Base-by-base conservation (phyloP, 345 rosid species). In the Abelmoschus esculentus region DNA sequence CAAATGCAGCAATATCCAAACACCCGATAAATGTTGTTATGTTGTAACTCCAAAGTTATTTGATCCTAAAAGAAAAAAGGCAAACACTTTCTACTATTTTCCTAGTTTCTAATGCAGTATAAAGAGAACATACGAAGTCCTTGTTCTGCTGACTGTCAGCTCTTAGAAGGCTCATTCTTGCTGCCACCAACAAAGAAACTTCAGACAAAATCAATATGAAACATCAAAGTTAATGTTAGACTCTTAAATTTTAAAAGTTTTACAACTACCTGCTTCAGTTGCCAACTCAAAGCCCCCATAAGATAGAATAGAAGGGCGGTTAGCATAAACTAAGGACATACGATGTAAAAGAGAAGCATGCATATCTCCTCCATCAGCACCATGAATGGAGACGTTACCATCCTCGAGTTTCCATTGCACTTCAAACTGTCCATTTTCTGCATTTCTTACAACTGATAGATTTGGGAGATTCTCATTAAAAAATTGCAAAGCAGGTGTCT, bases 401-500 rank as follows among this genome's bases (percentile, higher is more conserved):
- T 66, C 78, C 49, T 61, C 34, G 28, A 78, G 83, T 19, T 83
- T 82, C 89, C 82, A 80, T 6, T 75, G 75, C 67, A 86, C 75
- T 70, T 88, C 87, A 17, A 88, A 73, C 53, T 76, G 65, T n/a
- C 93, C 93, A 72, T 52, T 80, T 67, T 80, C 86, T 40, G 74
- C 76, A 72, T 78, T 81, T 76, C 67, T 76, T 17, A 61, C 64
- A 6, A 89, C 34, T 1, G 84, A 76, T 46, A 91, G 40, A 71
- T 80, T 83, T 1, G 96, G 86, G 73, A 86, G 86, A 42, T 80
- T 86, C 74, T 87, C 96, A 55, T 72, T 77, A 66, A 93, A 86
- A 74, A 91, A 86, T 34, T 83, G 81, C 22, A 80, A 74, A 15
- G 72, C 86, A 31, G 90, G 90, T 29, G 77, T 82, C 18, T 78